Evolutionary conservation across 257 asterid genomes (phyloP).

Genomic region (Catharanthus roseus): DNA sequence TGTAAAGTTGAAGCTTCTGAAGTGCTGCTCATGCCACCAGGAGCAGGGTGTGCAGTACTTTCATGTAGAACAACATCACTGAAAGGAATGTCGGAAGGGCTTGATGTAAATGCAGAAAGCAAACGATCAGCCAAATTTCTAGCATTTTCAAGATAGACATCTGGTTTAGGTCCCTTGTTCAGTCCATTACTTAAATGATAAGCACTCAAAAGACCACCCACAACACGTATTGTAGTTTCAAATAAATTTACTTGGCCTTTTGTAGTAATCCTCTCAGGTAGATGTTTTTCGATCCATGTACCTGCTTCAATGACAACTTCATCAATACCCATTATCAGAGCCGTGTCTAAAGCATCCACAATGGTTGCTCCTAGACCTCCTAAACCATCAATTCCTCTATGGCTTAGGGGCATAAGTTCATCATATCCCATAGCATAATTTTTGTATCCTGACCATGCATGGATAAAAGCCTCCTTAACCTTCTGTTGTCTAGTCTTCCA

Average conservation of each 20-base stretch:
- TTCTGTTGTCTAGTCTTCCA: slow-evolving; percentile 66
- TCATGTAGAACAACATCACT: slow-evolving; percentile 78
- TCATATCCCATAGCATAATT: slow-evolving; percentile 79
- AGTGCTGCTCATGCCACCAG: slow-evolving; percentile 94
- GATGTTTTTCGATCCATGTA: slow-evolving; percentile 76
- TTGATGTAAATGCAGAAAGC: slow-evolving; percentile 75
- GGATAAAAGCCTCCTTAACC: slow-evolving; percentile 84
- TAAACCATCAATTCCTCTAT: slow-evolving; percentile 67
- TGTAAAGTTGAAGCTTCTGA: slow-evolving; percentile 87
- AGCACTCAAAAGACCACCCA: slow-evolving; percentile 97
- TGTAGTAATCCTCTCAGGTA: slow-evolving; percentile 54
- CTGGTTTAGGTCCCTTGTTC: slow-evolving; percentile 61
- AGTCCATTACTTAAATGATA: slow-evolving; percentile 67
- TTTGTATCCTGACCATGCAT: slow-evolving; percentile 92
- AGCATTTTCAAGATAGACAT: slow-evolving; percentile 79
- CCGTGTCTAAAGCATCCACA: slow-evolving; percentile 93
- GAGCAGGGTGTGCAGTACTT: slow-evolving; percentile 81
- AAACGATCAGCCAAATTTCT: slow-evolving; percentile 82
- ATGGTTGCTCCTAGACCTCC: slow-evolving; percentile 97
- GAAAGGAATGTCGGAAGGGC: slow-evolving; percentile 77
- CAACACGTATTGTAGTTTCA: slow-evolving; percentile 85
- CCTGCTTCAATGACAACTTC: slow-evolving; percentile 80
- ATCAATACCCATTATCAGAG: slow-evolving; percentile 86
- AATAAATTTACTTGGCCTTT: slow-evolving; percentile 91
- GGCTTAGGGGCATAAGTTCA: slow-evolving; percentile 94